A percentile compares a stretch with the other conserved stretches of the same genome.
Evolutionary conservation across 768 basidiomycete genomes (phyloP).

Genomic region (Melanogaster broomeanus): DNA sequence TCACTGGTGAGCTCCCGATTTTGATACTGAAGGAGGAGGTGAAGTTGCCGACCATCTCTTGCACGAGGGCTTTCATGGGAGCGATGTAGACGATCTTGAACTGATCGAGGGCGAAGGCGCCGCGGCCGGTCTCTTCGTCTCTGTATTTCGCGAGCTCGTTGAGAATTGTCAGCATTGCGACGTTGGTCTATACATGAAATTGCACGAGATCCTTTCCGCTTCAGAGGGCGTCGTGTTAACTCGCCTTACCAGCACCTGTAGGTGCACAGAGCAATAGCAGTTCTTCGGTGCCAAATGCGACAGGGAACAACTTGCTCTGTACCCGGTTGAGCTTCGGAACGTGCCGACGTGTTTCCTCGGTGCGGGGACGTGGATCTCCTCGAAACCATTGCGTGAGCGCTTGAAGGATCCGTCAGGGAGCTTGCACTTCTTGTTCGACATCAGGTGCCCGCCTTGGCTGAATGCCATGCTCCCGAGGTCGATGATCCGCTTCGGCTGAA

Average conservation of each 20-base stretch:
- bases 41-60: slow-evolving; percentile 98
- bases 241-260: slow-evolving; percentile 96
- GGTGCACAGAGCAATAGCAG: slow-evolving; percentile 96
- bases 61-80: slow-evolving; percentile 98
- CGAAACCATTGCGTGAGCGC: slow-evolving; percentile 93
- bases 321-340: slow-evolving; percentile 83
- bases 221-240: slow-evolving; percentile 14
- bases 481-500: slow-evolving; percentile 82
- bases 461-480: slow-evolving; percentile 97
- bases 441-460: slow-evolving; percentile 91
- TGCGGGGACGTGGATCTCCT: slow-evolving; percentile 96
- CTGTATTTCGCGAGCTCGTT: slow-evolving; percentile 88
- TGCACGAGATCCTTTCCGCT: slow-evolving; percentile 9
- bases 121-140: slow-evolving; percentile 78
- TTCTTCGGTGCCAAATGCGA: slow-evolving; percentile 94
- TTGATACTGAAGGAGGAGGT: slow-evolving; percentile 69
- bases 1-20: slow-evolving; percentile 98
- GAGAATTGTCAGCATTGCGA: slow-evolving; percentile 93
- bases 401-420: slow-evolving; percentile 98
- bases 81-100: slow-evolving; percentile 99
- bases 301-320: slow-evolving; percentile 90
- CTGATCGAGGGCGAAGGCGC: slow-evolving; percentile 77
- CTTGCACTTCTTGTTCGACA: slow-evolving; percentile 99
- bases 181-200: slow-evolving; percentile 74
- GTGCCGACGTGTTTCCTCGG: slow-evolving; percentile 74